phyloP scores from a whole-genome alignment of 2,329 filamentous ascomycete species.

The Cladosporium colombiae region DNA sequence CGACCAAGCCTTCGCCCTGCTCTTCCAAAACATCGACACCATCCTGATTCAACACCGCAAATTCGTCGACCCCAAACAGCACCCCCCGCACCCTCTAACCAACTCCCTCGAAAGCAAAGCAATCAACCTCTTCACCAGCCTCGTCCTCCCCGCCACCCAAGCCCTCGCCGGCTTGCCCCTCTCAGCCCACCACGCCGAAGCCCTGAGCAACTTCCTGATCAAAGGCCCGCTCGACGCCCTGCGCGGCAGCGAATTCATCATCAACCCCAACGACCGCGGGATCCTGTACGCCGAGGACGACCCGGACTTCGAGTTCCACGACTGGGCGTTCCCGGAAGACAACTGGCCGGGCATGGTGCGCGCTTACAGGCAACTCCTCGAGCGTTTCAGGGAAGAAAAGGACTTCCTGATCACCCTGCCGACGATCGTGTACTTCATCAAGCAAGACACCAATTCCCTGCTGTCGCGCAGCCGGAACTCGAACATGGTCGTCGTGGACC shows the following conservation, averaged over 20 bases:
- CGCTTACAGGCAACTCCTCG: constrained; percentile 4
- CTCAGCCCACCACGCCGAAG: constrained; percentile 9
- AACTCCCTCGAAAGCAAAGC: constrained; percentile 19
- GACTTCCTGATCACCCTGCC: constrained; percentile 20
- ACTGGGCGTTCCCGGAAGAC: constrained; percentile 20
- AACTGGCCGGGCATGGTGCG: constrained; percentile 19
- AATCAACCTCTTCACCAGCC: constrained; percentile 14
- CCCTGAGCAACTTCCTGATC: constrained; percentile 13
- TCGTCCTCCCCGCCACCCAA: constrained; percentile 11
- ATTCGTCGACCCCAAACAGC: constrained; percentile 6
- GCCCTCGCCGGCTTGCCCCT: constrained; percentile 3
- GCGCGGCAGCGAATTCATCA: constrained; percentile 12
- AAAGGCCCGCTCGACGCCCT: constrained; percentile 17
- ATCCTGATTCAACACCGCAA: constrained; percentile 19
- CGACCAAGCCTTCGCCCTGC: constrained; percentile 20
- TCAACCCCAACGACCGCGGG: constrained; percentile 21
- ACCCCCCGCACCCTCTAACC: constrained; percentile 8
- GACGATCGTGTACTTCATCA: constrained; percentile 21
- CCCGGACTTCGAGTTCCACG: constrained; percentile 20
- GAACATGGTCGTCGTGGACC: constrained; percentile 21
- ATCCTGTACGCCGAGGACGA: constrained; percentile 16
- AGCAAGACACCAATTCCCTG: constrained; percentile 12
- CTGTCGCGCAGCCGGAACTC: constrained; percentile 12
- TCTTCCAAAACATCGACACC: constrained; percentile 21
- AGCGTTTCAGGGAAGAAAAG: constrained; percentile 10